phyloP scores from a whole-genome alignment of 1,284 basidiomycete species.

The Wolfiporia cocos region DNA sequence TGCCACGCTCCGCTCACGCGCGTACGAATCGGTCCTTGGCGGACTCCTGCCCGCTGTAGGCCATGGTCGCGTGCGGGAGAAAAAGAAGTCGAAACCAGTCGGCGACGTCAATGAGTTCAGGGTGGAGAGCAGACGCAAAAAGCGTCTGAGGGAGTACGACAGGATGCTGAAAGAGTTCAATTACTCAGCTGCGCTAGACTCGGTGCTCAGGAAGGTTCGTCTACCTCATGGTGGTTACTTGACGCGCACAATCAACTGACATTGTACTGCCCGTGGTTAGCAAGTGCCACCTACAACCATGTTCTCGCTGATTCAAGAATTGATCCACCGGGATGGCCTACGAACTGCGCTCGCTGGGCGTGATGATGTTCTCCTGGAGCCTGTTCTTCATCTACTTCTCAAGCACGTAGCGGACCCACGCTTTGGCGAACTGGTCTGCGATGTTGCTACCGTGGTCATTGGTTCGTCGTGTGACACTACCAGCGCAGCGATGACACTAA shows the following conservation, averaged over 20 bases:
- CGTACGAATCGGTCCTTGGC: conserved; percentile 73
- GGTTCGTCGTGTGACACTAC: conserved; percentile 44
- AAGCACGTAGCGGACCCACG: conserved; percentile 88
- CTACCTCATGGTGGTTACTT: background rate
- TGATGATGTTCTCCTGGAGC: conserved; percentile 93
- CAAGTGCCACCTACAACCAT: conserved; percentile 78
- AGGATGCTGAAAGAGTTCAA: conserved; percentile 88
- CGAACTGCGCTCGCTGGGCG: conserved; percentile 83
- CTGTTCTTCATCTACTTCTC: conserved; percentile 79
- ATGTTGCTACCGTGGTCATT: conserved; percentile 78
- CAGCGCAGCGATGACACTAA: background rate
- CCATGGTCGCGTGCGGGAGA: conserved; percentile 49
- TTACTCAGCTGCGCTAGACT: conserved; percentile 91
- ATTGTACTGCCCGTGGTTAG: conserved; percentile 28
- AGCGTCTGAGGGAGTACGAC: conserved; percentile 85
- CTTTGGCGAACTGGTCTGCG: conserved; percentile 85
- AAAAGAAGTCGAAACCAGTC: conserved; percentile 40
- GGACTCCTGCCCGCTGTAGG: conserved; percentile 48
- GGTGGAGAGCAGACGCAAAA: conserved; percentile 69
- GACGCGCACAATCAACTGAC: conserved; percentile 2
- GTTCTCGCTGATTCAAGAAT: conserved; percentile 91
- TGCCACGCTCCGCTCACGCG: conserved; percentile 49
- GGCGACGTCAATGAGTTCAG: conserved; percentile 67
- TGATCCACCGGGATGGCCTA: conserved; percentile 90
- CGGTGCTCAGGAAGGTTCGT: conserved; percentile 77